Evolutionary conservation across 352 stramenopile genomes (phyloP).

Genomic region (Phytophthora parvispora): DNA sequence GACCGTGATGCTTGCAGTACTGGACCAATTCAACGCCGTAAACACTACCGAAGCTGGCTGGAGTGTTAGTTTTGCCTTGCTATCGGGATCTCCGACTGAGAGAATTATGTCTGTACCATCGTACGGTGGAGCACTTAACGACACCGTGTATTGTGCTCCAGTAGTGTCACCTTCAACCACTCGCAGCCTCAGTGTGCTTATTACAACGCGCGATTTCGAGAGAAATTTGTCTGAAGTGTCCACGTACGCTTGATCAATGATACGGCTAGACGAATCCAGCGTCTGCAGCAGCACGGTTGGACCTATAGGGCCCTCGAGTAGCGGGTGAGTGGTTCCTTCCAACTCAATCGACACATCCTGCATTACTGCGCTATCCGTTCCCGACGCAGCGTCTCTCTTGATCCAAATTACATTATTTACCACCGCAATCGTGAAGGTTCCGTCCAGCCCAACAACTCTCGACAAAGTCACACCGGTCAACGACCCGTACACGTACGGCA

Average conservation of each 20-base stretch:
- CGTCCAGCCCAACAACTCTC: conserved; percentile 38
- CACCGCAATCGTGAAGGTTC: conserved; percentile 23
- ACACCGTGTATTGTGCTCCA: conserved; percentile 48
- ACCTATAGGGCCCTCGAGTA: conserved; percentile 67
- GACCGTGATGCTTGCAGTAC: conserved; percentile 36
- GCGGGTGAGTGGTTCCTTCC: conserved; percentile 47
- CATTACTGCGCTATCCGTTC: conserved; percentile 28
- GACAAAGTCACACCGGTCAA: conserved; percentile 28
- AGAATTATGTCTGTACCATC: conserved; percentile 15
- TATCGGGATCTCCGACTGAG: conserved; percentile 23
- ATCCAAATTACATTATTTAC: conserved; percentile 35
- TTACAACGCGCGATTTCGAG: conserved; percentile 43
- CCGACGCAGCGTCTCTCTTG: conserved; percentile 24
- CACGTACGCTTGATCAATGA: conserved; percentile 70
- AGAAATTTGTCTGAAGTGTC: conserved; percentile 48
- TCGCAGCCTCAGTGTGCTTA: conserved; percentile 38
- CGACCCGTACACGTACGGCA: conserved; percentile 61
- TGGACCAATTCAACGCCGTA: conserved; percentile 55
- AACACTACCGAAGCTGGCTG: conserved; percentile 52
- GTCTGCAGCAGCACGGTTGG: conserved; percentile 59
- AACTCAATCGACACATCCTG: conserved; percentile 42
- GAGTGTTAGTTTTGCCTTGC: conserved; percentile 22
- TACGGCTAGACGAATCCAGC: conserved; percentile 35
- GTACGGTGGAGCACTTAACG: conserved; percentile 53
- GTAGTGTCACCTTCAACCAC: conserved; percentile 36